Evolutionary conservation across 1,284 basidiomycete species (phyloP), one percentile per base, ranked within the genome.

Genomic region (Gomphus bonarii): DNA sequence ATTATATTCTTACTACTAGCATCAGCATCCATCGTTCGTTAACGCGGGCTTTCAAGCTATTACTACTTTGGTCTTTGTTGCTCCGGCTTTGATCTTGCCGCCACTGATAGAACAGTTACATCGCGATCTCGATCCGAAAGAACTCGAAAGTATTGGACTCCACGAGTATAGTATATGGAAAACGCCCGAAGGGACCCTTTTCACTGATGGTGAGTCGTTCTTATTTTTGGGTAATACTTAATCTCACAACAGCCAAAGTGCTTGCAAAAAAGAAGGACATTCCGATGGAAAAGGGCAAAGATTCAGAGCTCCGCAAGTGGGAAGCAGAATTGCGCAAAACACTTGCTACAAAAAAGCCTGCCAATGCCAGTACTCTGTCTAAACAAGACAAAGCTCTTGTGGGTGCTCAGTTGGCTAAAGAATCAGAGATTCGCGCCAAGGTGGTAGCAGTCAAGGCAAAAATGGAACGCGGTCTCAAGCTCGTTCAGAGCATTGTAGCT

Each of bases 261-360:
- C 72, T 92, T 10, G 71, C 75, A 1, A 83, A 80, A 61, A 84
- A 85, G 63, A 75, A 73, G 6, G 75, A 77, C 8, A 66, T 70
- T 0, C 71, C 71, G 28, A 72, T 78, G 38, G 82, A 77, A 63
- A 95, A 94, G 68, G 87, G 91, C 36, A 95, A 95, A 63, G 86
- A 84, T 60, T 82, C 88, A 12, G 91, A 90, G 47, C 85, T 94
- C 28, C 85, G 89, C 12, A 86, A 90, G 65, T 98, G 94, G 94
- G 95, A 98, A 62, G 86, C 85, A 31, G 92, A 97, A 61, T 74
- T 95, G n/a, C 81, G 93, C 10, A 86, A 88, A 63, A 83, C 86
- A 0, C 74, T 97, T 0, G 87, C 88, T 7, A 81, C 73, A 60
- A 95, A 95, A 72, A 88, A 75, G 63, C 68, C 71, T 59, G 69